phyloP scores from a whole-genome alignment of 2,329 filamentous ascomycete genomes.

The Mycosphaerella arachidis region DNA sequence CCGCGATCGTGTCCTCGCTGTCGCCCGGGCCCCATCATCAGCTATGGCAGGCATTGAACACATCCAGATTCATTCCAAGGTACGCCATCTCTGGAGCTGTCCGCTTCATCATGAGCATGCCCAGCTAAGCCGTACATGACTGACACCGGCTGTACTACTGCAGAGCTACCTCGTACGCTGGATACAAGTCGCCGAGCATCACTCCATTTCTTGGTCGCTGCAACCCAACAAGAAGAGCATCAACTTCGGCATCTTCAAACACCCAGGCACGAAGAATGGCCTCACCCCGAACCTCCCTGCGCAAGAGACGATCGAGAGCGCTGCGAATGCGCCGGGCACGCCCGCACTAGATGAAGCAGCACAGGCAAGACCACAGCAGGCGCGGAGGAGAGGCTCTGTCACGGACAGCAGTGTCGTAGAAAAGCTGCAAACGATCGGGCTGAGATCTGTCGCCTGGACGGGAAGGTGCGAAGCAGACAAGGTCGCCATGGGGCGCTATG shows the following conservation, averaged over 20 bases:
- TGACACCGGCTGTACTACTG: background rate
- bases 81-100: constrained; percentile 41
- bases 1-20: background rate
- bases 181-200: constrained; percentile 83
- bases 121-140: background rate
- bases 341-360: constrained; percentile 35
- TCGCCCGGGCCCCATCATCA: background rate
- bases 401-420: constrained; percentile 61
- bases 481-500: constrained; percentile 83
- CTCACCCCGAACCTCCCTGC: constrained; percentile 42
- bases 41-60: constrained; percentile 91
- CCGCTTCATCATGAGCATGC: constrained; percentile 2
- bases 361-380: constrained; percentile 24
- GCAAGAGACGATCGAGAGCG: constrained; percentile 37
- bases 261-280: constrained; percentile 69
- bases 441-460: constrained; percentile 68
- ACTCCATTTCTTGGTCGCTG: constrained; percentile 96
- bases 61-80: constrained; percentile 96
- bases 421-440: constrained; percentile 58
- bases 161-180: constrained; percentile 98
- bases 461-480: constrained; percentile 97
- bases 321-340: constrained; percentile 35
- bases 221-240: constrained; percentile 98
- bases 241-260: constrained; percentile 97
- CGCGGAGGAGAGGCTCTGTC: constrained; percentile 44